These are phyloP conservation scores for Carnegiea gigantea DNA, from an alignment of 179 eudicot species.

Conservation along the genomic window DNA sequence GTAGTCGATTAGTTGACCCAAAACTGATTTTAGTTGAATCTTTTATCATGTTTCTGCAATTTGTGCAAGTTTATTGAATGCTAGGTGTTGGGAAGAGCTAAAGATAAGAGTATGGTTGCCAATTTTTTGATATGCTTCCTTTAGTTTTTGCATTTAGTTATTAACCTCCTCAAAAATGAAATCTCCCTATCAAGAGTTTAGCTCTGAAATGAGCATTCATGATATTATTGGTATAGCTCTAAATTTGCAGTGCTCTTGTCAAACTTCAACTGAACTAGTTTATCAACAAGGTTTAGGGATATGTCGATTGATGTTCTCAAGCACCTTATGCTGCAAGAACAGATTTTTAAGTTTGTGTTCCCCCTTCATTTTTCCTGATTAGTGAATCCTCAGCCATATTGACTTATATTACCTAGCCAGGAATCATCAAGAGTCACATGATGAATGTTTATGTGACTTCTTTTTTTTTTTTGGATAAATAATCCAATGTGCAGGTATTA, in stretches of 20 bases:
- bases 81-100: too few relatives aligned
- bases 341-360: too few relatives aligned
- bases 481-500: constrained; percentile 41
- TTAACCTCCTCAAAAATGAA: background rate
- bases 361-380: too few relatives aligned
- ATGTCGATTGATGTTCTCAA: background rate
- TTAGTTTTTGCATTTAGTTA: background rate
- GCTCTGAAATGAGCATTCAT: background rate
- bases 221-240: background rate
- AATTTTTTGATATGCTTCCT: background rate
- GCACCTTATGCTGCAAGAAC: background rate
- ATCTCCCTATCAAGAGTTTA: background rate
- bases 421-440: background rate
- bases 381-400: background rate
- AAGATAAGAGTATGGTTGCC: background rate
- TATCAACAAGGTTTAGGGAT: background rate
- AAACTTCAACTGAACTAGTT: background rate
- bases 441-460: background rate
- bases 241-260: background rate
- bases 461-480: background rate
- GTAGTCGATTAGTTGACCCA: background rate
- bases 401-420: background rate
- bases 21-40: background rate
- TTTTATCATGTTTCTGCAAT: background rate
- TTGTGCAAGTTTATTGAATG: background rate